Conservation (phyloP, 2,329 filamentous ascomycete species). For the Botryosphaeria dothidea region DNA sequence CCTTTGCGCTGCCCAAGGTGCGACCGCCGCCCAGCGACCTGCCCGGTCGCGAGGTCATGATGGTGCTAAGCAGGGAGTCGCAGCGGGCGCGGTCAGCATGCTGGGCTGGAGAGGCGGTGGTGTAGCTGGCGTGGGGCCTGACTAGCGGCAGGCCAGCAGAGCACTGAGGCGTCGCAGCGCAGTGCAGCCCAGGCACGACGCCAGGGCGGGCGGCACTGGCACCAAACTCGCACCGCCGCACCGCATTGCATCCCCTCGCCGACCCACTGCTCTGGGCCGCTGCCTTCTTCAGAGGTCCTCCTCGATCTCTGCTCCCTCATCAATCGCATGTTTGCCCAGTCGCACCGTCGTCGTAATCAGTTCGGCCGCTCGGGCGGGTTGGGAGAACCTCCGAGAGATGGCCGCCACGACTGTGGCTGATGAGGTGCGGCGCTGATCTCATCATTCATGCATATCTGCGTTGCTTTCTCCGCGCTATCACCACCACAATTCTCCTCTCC, state of each 20-base stretch:
- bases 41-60: slow-evolving; percentile 68
- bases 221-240: neutral
- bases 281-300: neutral
- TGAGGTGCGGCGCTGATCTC: slow-evolving; percentile 5
- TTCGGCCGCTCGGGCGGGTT: neutral
- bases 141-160: slow-evolving; percentile 10
- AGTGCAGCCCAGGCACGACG: neutral
- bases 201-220: neutral
- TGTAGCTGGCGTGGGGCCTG: slow-evolving; percentile 19
- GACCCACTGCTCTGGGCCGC: neutral
- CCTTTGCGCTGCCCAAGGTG: slow-evolving; percentile 83
- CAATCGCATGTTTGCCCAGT: neutral
- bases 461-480: neutral
- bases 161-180: slow-evolving; percentile 13
- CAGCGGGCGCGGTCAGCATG: slow-evolving; percentile 17
- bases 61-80: slow-evolving; percentile 16
- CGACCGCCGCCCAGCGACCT: slow-evolving; percentile 85
- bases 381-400: neutral
- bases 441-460: slow-evolving; percentile 11
- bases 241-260: neutral
- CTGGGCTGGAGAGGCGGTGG: slow-evolving; percentile 18
- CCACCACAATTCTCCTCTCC: neutral
- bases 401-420: slow-evolving; percentile 8
- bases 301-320: neutral
- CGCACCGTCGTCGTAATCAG: neutral